A percentile compares a stretch with the other conserved stretches of the same genome.
phyloP scores from a whole-genome alignment of 2,329 filamentous ascomycete genomes.

The Colletotrichum zoysiae region DNA sequence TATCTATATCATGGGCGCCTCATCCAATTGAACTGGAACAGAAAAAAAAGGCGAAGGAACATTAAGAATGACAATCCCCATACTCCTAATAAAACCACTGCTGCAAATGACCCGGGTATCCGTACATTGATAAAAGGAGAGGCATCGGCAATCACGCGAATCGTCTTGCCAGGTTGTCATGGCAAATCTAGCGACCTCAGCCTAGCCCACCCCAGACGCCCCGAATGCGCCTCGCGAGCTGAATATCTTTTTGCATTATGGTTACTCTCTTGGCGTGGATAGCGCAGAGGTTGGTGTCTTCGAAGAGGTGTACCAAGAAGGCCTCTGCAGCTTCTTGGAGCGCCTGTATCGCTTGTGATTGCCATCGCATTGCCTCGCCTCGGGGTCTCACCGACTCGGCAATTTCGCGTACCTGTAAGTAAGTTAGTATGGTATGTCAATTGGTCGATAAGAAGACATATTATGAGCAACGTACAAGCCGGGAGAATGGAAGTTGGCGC shows the following conservation, averaged over 20 bases:
- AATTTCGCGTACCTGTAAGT: constrained; percentile 75
- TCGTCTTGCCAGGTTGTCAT: no score
- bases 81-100: constrained; percentile 12
- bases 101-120: constrained; percentile 24
- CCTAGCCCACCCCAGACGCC: constrained; percentile 80
- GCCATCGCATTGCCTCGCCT: constrained; percentile 86
- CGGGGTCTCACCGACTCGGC: constrained; percentile 72
- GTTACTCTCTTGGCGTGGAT: constrained; percentile 97
- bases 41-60: neutral
- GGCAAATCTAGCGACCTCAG: constrained; percentile 49
- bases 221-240: constrained; percentile 85
- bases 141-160: neutral
- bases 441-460: neutral
- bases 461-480: constrained; percentile 66
- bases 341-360: constrained; percentile 93
- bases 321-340: constrained; percentile 97
- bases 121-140: neutral
- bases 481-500: constrained; percentile 82
- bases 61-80: constrained; percentile 3
- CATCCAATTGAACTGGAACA: neutral
- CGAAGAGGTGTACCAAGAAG: constrained; percentile 95
- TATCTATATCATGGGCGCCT: neutral
- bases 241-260: constrained; percentile 98
- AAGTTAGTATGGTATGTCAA: constrained; percentile 10
- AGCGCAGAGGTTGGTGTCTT: constrained; percentile 95